Percentiles rank a stretch among this genome's conserved stretches.
Conservation (phyloP, 768 basidiomycete species). For the Gloeophyllum trabeum region DNA sequence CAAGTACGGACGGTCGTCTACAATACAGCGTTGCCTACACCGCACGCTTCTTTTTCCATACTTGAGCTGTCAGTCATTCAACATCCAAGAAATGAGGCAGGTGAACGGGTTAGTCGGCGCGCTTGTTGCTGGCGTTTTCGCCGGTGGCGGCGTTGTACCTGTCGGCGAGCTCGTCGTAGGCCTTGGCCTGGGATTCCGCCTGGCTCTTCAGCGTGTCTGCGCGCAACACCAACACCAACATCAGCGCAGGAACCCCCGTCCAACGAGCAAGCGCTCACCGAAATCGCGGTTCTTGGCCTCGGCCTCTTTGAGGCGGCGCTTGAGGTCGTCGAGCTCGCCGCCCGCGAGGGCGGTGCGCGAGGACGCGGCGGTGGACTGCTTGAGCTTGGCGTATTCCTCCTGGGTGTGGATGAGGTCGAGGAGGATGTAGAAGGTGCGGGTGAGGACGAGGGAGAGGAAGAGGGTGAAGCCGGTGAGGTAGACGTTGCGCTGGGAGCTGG, state of each 20-base stretch:
- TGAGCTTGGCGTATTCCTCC: conserved; percentile 78
- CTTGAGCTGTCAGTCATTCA: no score
- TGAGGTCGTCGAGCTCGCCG: no score
- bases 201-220: conserved; percentile 77
- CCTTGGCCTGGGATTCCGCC: conserved; percentile 61
- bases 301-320: conserved; percentile 8
- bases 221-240: background rate
- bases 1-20: no score
- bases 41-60: no score
- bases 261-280: background rate
- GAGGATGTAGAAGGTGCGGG: conserved; percentile 86
- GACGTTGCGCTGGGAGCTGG: conserved; percentile 77
- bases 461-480: conserved; percentile 91
- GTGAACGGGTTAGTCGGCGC: conserved; percentile 56
- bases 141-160: conserved; percentile 68
- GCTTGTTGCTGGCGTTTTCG: conserved; percentile 41
- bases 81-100: background rate
- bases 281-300: background rate
- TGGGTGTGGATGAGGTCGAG: conserved; percentile 87
- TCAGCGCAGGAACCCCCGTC: no score
- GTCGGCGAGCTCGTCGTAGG: conserved; percentile 76
- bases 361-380: conserved; percentile 27
- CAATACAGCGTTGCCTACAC: no score
- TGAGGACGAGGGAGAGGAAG: conserved; percentile 91
- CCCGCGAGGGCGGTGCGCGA: background rate